A percentile compares a stretch with the other conserved stretches of the same genome.
Evolutionary conservation across 2,329 filamentous ascomycete species (phyloP).

Genomic region (Stagonosporopsis chrysanthemi): DNA sequence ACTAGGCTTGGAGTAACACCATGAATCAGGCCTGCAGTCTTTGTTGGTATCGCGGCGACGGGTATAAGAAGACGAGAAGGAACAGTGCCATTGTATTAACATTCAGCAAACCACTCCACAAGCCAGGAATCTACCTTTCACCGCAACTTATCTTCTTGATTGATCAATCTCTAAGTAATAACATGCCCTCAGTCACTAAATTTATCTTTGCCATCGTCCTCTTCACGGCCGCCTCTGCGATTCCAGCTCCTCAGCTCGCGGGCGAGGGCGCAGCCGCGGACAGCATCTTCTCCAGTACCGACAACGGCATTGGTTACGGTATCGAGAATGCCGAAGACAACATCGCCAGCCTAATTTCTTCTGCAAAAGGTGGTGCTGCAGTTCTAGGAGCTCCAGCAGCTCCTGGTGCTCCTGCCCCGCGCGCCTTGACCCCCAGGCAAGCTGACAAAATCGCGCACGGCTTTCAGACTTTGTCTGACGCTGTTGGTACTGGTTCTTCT

Average conservation of each 20-base stretch:
- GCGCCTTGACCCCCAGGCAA: not conserved
- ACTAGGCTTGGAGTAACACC: too few relatives aligned
- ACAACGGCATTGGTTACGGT: constrained; percentile 9
- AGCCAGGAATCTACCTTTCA: too few relatives aligned
- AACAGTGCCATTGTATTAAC: too few relatives aligned
- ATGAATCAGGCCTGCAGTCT: too few relatives aligned
- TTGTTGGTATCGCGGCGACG: too few relatives aligned
- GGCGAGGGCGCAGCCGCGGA: constrained; percentile 6
- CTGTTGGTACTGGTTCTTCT: not conserved
- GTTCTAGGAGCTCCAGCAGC: too few relatives aligned
- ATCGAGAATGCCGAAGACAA: constrained; percentile 10
- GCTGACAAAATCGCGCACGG: constrained; percentile 8
- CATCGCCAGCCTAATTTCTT: not conserved
- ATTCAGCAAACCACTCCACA: not conserved
- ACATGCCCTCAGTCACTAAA: constrained; percentile 4
- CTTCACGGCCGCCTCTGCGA: not conserved
- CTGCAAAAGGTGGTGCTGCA: not conserved
- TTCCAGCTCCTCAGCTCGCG: constrained; percentile 9
- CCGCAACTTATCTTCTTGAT: too few relatives aligned
- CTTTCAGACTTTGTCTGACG: not conserved
- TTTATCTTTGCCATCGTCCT: constrained; percentile 2
- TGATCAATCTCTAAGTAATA: not conserved
- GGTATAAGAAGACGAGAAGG: constrained; percentile 1
- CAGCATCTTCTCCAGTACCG: constrained; percentile 8
- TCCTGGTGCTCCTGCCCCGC: not conserved